Evolutionary conservation across 140 eudicot genomes (phyloP), one percentile per base, ranked within the genome.

Genomic region (Anethum foeniculum): DNA sequence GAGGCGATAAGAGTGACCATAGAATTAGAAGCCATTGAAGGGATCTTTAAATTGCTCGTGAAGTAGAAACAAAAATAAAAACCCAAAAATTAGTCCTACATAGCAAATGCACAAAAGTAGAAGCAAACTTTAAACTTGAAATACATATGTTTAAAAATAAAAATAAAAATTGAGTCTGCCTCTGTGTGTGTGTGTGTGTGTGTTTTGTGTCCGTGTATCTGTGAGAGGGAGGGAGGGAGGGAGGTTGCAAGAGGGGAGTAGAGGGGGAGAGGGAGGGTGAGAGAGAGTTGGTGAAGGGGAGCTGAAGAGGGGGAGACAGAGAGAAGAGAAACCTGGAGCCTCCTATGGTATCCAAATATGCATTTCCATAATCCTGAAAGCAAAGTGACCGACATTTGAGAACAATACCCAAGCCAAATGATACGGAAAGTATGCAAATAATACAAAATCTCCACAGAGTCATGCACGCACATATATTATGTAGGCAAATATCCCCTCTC

Each of bases 281-380:
- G 56, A 49, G 56, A 49, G 56, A 0, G 19, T 2, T 3, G 43
- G 43, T 6, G 43, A 39, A 5, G 6, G 43, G 6, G 43, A 39
- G 43, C 18, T 11, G 1, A 71, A 34, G 47, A 56, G 56, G 11
- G 56, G 65, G 76, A 77, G 79, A 75, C 52, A 48, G 80, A 58
- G 73, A 38, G 76, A 75, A 56, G 28, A 56, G 78, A 65, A 54
- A 88, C 91, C 91, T 85, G 81, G 77, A 83, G 44, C 51, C 51
- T 46, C 51, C 4, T 46, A 1, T 13, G 15, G 51, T 46, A 12
- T 46, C 3, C 15, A 46, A 46, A 46, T 46, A 41, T 60, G 84
- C 80, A 83, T 82, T 80, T 74, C 89, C 90, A 84, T 82, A 48
- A 56, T 87, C 90, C 94, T 90, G 77, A 77, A 25, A 60, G 81